A percentile compares a stretch with the other conserved stretches of the same genome.
phyloP scores from a whole-genome alignment of 2,329 filamentous ascomycete species.

The Ampelomyces quisqualis region DNA sequence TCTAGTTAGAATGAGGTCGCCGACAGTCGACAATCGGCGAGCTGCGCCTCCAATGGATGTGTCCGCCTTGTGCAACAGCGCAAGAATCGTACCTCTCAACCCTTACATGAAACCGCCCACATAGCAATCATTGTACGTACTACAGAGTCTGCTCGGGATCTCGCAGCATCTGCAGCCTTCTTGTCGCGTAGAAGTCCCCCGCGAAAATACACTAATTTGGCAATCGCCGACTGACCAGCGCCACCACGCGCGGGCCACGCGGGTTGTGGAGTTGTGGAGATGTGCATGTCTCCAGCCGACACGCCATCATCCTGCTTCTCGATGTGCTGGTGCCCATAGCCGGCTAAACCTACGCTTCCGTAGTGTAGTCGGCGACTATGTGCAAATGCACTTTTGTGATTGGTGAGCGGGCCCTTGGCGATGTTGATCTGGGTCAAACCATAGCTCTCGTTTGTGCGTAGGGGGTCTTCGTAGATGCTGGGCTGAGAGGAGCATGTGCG shows the following conservation, averaged over 20 bases:
- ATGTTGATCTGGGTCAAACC: conserved; percentile 8
- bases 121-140: too few relatives aligned
- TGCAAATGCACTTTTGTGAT: conserved; percentile 9
- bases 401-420: conserved; percentile 9
- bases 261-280: too few relatives aligned
- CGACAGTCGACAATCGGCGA: background rate
- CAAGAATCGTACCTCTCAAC: too few relatives aligned
- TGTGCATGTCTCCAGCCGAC: conserved; percentile 11
- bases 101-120: background rate
- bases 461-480: conserved; percentile 3
- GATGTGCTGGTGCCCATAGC: conserved; percentile 1
- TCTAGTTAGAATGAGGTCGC: background rate
- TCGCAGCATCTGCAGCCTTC: conserved; percentile 1
- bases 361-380: conserved; percentile 23
- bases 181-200: conserved; percentile 5
- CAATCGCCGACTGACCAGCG: conserved; percentile 10
- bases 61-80: background rate
- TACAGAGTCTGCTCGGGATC: background rate
- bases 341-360: conserved; percentile 15
- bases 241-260: conserved; percentile 18
- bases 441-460: background rate
- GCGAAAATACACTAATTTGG: background rate
- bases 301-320: conserved; percentile 12
- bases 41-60: background rate
- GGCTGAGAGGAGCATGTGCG: background rate